These are phyloP conservation scores for Simplicillium aogashimaense DNA, from an alignment of 2,329 filamentous ascomycete species.

Conservation along the genomic window DNA sequence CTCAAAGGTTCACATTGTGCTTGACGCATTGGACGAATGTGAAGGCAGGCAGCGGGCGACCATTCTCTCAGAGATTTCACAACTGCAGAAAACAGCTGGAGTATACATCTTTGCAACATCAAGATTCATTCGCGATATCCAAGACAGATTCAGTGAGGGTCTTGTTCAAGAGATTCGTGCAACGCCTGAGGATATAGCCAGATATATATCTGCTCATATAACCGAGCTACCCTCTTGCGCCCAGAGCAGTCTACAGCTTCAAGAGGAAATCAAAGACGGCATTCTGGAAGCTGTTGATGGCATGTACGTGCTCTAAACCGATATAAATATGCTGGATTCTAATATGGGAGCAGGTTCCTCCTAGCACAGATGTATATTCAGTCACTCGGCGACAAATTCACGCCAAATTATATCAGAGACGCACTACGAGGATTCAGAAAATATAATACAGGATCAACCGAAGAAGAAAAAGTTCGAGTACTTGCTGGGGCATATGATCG, in stretches of 20 bases:
- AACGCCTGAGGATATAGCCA: constrained; percentile 5
- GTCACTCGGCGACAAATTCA: background rate
- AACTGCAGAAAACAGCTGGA: background rate
- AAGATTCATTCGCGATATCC: constrained; percentile 9
- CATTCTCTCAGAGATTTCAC: constrained; percentile 4
- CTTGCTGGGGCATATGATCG: constrained; percentile 26
- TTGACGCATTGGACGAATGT: constrained; percentile 17
- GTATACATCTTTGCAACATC: constrained; percentile 14
- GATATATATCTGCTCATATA: constrained; percentile 6
- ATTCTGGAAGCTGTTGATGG: constrained; percentile 1
- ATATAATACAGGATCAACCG: background rate
- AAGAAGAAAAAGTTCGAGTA: constrained; percentile 6
- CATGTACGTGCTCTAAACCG: background rate
- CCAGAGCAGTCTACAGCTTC: background rate
- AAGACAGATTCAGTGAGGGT: background rate
- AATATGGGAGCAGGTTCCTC: background rate
- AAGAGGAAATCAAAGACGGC: background rate
- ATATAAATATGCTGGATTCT: background rate
- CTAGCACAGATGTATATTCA: background rate
- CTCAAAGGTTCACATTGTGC: constrained; percentile 6
- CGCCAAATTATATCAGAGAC: background rate
- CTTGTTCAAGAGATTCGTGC: constrained; percentile 9
- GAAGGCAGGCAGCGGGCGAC: background rate
- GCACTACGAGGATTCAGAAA: background rate
- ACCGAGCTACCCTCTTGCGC: background rate